Conservation (phyloP, 2,329 filamentous ascomycete species). For the Atkinsonella texensis region DNA sequence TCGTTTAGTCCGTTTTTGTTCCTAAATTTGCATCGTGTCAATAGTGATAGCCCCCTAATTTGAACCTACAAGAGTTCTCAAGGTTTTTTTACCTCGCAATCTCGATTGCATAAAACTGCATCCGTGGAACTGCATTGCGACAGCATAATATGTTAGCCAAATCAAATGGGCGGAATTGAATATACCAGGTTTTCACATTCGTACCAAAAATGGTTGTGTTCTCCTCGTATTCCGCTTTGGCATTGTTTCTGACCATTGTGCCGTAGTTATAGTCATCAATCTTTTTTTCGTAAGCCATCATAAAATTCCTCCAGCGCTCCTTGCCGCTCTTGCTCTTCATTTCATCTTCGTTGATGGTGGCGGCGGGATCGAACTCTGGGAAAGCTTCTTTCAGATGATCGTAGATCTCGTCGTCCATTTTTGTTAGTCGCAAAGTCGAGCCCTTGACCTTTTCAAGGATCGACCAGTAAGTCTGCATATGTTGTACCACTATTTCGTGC, state of each 20-base stretch:
- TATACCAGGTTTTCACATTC: slow-evolving; percentile 12
- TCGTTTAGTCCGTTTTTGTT: slow-evolving; percentile 88
- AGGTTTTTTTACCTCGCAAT: slow-evolving; percentile 27
- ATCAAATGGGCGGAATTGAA: background rate
- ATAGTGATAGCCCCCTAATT: background rate
- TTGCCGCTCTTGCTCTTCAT: slow-evolving; percentile 98
- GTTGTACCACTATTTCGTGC: slow-evolving; percentile 57
- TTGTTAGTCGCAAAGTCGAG: slow-evolving; percentile 80
- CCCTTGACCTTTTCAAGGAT: slow-evolving; percentile 87
- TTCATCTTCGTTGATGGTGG: slow-evolving; percentile 73
- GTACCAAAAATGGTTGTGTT: slow-evolving; percentile 85
- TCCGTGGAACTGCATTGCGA: slow-evolving; percentile 33
- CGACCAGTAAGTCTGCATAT: slow-evolving; percentile 94
- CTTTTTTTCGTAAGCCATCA: slow-evolving; percentile 87
- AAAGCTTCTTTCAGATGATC: slow-evolving; percentile 80
- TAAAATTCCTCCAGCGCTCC: slow-evolving; percentile 87
- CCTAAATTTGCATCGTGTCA: slow-evolving; percentile 26
- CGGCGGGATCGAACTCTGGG: slow-evolving; percentile 79
- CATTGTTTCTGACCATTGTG: slow-evolving; percentile 72
- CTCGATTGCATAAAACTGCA: slow-evolving; percentile 45
- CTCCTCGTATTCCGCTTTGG: slow-evolving; percentile 75
- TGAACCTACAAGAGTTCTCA: background rate
- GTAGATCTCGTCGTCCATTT: slow-evolving; percentile 89
- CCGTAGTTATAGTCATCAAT: slow-evolving; percentile 98
- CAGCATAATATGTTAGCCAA: background rate